These are phyloP conservation scores for Corniculantispora saksenae DNA, from an alignment of 2,329 filamentous ascomycete species.

Conservation along the genomic window DNA sequence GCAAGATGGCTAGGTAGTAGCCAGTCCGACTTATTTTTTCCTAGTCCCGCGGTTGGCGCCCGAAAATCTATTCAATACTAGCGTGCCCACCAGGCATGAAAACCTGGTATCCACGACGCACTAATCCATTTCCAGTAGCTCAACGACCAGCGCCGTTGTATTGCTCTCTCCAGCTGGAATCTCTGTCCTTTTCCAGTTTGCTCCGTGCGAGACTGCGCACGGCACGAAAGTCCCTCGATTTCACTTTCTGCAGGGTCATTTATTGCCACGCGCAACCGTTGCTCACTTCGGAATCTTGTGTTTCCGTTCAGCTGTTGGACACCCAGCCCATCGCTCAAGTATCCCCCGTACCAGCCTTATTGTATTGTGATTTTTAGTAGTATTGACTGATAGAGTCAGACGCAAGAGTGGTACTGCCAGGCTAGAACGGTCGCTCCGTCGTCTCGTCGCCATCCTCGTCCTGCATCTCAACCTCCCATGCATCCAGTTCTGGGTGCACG, in stretches of 20 bases:
- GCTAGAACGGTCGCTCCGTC: neutral
- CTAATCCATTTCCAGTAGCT: neutral
- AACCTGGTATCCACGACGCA: neutral
- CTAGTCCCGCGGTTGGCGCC: conserved; percentile 10
- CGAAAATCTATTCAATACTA: neutral
- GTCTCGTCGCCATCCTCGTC: neutral
- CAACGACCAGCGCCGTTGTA: neutral
- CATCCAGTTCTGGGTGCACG: neutral
- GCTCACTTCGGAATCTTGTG: neutral
- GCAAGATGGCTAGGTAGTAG: neutral
- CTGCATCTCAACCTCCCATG: neutral
- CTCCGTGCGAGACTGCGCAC: neutral
- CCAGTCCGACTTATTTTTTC: neutral
- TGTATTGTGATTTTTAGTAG: neutral
- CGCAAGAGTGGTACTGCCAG: neutral
- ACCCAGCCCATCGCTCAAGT: neutral
- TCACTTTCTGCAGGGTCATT: neutral
- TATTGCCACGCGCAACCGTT: neutral
- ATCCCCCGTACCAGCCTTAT: neutral
- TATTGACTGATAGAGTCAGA: neutral
- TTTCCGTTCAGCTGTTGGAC: neutral
- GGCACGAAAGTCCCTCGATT: neutral
- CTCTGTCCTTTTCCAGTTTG: neutral
- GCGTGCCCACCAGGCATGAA: neutral
- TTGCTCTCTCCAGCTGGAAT: neutral